Evolutionary conservation across 441 rosid species (phyloP).

Genomic region (Euphorbia celastroides): DNA sequence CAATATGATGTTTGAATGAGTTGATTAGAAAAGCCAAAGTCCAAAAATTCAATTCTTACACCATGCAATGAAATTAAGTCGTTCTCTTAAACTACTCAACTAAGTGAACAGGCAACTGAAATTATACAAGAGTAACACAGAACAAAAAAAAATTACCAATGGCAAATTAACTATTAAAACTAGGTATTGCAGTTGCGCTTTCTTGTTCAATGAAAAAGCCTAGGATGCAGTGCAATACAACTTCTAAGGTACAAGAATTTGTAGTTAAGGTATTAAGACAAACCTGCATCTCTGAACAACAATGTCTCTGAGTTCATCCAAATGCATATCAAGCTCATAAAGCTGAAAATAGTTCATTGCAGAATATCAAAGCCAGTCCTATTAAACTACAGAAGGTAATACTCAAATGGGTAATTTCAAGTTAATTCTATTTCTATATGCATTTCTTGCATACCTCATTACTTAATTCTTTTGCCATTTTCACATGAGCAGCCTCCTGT

Average conservation of each 20-base stretch:
- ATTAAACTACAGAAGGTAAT: not conserved
- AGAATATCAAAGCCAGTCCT: not conserved
- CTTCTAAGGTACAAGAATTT: too few species aligned
- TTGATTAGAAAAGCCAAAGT: not conserved
- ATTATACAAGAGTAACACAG: too few species aligned
- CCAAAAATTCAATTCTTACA: not conserved
- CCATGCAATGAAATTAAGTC: not conserved
- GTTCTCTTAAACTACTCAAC: too few species aligned
- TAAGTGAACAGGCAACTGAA: too few species aligned
- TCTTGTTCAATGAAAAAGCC: not conserved
- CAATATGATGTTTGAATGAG: not conserved
- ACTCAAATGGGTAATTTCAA: too few species aligned
- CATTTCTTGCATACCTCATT: slow-evolving; percentile 34
- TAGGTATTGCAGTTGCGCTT: too few species aligned
- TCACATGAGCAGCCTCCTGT: slow-evolving; percentile 75
- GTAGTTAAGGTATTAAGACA: not conserved
- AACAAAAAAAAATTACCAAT: not conserved
- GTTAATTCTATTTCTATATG: too few species aligned
- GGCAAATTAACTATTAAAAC: not conserved
- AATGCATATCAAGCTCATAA: slow-evolving; percentile 56
- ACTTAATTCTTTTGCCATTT: slow-evolving; percentile 65
- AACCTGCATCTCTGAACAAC: slow-evolving; percentile 81
- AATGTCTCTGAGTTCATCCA: slow-evolving; percentile 76
- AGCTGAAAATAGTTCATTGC: slow-evolving; percentile 33
- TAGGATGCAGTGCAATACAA: too few species aligned